Conservation (phyloP, 768 basidiomycete species). For the Lyophyllum shimeji region DNA sequence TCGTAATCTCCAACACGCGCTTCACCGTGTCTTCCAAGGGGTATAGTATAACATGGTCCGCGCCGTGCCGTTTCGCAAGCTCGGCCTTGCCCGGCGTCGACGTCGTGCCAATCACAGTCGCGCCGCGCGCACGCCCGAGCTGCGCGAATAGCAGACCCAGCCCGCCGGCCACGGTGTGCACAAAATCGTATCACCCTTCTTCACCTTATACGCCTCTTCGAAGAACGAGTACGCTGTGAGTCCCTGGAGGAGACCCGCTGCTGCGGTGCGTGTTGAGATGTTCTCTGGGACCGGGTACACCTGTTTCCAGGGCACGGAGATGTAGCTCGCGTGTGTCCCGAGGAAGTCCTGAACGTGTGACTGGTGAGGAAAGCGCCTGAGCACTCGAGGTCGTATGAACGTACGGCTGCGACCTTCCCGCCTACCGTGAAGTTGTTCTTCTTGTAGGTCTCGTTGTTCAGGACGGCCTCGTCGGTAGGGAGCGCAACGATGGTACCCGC, state of each 20-base stretch:
- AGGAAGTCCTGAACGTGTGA: constrained; percentile 35
- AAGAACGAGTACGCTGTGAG: constrained; percentile 77
- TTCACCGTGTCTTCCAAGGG: constrained; percentile 71
- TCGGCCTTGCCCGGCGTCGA: constrained; percentile 83
- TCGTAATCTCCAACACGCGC: constrained; percentile 72
- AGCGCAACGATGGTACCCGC: constrained; percentile 75
- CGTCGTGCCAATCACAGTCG: constrained; percentile 90
- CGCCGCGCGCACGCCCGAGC: constrained; percentile 70
- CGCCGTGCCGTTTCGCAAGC: constrained; percentile 76
- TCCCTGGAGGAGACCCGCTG: constrained; percentile 70
- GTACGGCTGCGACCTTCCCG: constrained; percentile 69
- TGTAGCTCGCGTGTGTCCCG: constrained; percentile 70
- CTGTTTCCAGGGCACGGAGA: constrained; percentile 60
- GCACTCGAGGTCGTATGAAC: constrained; percentile 15
- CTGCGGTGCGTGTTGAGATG: constrained; percentile 61
- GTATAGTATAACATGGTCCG: constrained; percentile 86
- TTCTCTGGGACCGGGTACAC: constrained; percentile 65
- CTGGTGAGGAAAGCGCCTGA: not conserved
- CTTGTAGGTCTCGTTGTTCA: constrained; percentile 63
- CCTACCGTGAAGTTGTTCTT: constrained; percentile 66
- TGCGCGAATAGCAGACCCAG: constrained; percentile 72
- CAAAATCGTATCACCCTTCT: constrained; percentile 77
- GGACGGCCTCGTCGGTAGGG: constrained; percentile 62
- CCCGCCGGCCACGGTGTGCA: constrained; percentile 93
- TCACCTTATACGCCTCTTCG: constrained; percentile 83